Evolutionary conservation across 1,284 basidiomycete species (phyloP), one percentile per base, ranked within the genome.

Genomic region (Tylopilus sp.): DNA sequence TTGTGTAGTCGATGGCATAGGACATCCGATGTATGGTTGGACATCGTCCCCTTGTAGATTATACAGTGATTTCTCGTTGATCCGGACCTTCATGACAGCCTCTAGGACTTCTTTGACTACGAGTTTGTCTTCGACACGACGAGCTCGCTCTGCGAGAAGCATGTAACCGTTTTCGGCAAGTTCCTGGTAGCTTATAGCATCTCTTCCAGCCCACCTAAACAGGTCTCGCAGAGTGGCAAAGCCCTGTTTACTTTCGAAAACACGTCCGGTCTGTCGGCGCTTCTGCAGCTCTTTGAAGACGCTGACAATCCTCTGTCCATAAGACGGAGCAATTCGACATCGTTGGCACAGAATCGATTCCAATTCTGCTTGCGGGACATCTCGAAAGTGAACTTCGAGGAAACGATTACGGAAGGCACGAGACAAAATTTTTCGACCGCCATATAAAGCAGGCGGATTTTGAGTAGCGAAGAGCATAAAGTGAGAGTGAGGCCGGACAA

Each of bases 401-500:
- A 99, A 99, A n/a, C 98, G 93, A 81, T 98, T 98, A 41, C 98
- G 89, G 83, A 99, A 98, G 0, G 98, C 98, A 41, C 98, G 89
- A 6, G 97, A 98, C 19, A 99, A 83, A 9, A 98, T 88, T 79
- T 99, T 99, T 71, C 98, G 88, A 12, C 98, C 98, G 3, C 93
- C 97, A 77, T 99, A 99, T n/a, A 98, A 82, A 3, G 97, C 97
- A 1, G 98, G 94, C 23, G 98, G 98, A 78, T 99, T 99, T 80
- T 99, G 98, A 1, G 98, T 98, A 1, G 97, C 97, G 76, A 98
- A 99, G 14, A 99, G 88, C 90, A 98, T 96, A 82, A 99, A 99
- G 79, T 95, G 91, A 3, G 95, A 93, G 80, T 99, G 97, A 2
- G 98, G 98, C 31, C 87, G 89, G 64, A 99, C 89, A 33, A 99